Evolutionary conservation across 1,284 basidiomycete genomes (phyloP), one percentile per base, ranked within the genome.

Genomic region (Macrocystidia cucumis): DNA sequence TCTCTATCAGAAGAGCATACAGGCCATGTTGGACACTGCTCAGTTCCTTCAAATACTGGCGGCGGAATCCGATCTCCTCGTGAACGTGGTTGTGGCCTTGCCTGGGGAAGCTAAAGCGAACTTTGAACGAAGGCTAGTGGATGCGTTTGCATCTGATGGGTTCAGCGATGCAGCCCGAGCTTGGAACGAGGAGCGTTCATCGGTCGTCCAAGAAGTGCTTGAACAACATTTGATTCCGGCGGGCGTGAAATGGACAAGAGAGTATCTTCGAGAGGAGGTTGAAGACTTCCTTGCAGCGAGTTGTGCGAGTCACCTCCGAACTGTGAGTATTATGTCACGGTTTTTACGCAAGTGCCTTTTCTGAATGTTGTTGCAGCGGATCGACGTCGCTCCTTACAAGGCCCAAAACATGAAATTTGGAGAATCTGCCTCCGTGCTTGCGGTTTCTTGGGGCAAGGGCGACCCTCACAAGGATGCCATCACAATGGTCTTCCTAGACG

Each of bases 381-480:
- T 84, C 39, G 78, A 86, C 51, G 70, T 77, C 4, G 84, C 85
- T 3, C 88, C 93, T 1, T 93, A 78, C 50, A 59, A 64, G 31
- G 72, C 76, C 3, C 60, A 67, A 3, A 70, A 74, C 17, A 74
- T 84, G 57, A 69, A 72, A 39, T 62, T 69, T 27, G 87, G 84
- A 11, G 81, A 89, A 31, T 74, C 75, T 0, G 82, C 91, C 0
- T 82, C 86, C 5, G 91, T 98, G 3, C 69, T 99, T 24, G 90
- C 95, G 3, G 64, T 97, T 39, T 97, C 95, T 3, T 91, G 92
- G 76, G 96, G 96, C 29, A 84, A 86, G 53, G 96, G 96, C 34
- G 91, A 96, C 48, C 89, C 90, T 25, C 80, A 86, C 47, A 86
- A 84, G 49, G 95, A 98, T 57, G 81, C 84, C 1, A 88, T 97